Percentiles rank a stretch among this genome's conserved stretches.
phyloP scores from a whole-genome alignment of 257 asterid species.

The Forsythia suspensa region DNA sequence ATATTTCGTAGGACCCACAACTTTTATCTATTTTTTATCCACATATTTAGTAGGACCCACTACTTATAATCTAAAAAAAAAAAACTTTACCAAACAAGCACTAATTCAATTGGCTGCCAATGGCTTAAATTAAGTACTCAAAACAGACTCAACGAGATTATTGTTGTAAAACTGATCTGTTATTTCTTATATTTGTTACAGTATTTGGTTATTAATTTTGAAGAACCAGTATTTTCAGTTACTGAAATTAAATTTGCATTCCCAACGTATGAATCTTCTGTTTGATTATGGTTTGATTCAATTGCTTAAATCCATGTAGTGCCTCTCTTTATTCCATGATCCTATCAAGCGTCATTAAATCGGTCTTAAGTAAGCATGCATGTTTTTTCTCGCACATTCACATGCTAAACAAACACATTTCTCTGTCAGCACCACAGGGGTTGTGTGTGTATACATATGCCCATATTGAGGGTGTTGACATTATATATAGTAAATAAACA shows the following conservation, averaged over 20 bases:
- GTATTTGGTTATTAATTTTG: background rate
- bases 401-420: background rate
- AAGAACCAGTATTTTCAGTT: background rate
- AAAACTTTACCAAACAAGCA: too few relatives aligned
- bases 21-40: too few relatives aligned
- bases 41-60: too few relatives aligned
- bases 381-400: background rate
- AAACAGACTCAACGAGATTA: background rate
- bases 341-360: background rate
- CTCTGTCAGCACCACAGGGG: background rate
- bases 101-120: constrained; percentile 7
- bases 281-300: background rate
- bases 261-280: background rate
- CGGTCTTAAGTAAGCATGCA: background rate
- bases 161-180: background rate
- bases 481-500: background rate
- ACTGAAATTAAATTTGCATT: background rate
- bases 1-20: too few relatives aligned
- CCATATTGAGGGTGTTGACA: background rate
- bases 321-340: background rate
- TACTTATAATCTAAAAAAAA: too few relatives aligned
- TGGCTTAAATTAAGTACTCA: background rate
- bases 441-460: background rate
- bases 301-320: too few relatives aligned
- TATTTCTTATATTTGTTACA: background rate